Base-by-base conservation (phyloP, 139 green algal species). In the Chlamydomonas asymmetrica region DNA sequence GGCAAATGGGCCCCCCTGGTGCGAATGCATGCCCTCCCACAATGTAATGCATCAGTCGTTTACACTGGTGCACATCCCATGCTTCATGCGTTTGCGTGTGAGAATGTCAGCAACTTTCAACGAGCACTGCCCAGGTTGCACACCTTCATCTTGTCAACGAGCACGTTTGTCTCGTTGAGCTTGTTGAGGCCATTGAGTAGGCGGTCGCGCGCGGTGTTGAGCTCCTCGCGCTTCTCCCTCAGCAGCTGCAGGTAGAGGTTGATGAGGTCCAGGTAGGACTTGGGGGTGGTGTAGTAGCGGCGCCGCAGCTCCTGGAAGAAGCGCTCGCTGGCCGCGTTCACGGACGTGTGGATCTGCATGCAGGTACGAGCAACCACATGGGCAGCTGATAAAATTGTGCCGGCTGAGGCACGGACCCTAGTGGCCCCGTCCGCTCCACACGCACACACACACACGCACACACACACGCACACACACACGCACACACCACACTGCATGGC, bases 241-340 rank as follows among this genome's bases (percentile, higher is more conserved):
- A 92, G 83, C 45, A 96, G 82, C 71, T 83, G 71, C 32, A 89
- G 85, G 84, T 96, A 97, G 25, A 95, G 83, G 65, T 88, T 90
- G 71, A 97, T 96, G 20, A 97, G 85, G 80, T 97, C 93, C 50
- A 96, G 81, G 80, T 96, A 97, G 50, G 75, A 90, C 83, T 96
- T 97, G 50, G 93, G 93, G 23, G 92, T 96, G 32, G 89, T 95
- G 82, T 97, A 97, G 77, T 87, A 93, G 23, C 75, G 80, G 37
- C 87, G 79, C 39, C 83, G 79, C 63, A 93, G 84, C 82, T 94
- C 87, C 5, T 77, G 66, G 49, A 80, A 92, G 76, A 94, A 93
- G 25, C 79, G 76, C 3, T 91, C 85, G 35, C 75, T 80, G 25
- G 80, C 65, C 22, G 69, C 40, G 25, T 74, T 74, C 13, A 95